These are phyloP conservation scores for Tetrahymena elliotti DNA, from an alignment of 73 alveolate species.

Conservation along the genomic window DNA sequence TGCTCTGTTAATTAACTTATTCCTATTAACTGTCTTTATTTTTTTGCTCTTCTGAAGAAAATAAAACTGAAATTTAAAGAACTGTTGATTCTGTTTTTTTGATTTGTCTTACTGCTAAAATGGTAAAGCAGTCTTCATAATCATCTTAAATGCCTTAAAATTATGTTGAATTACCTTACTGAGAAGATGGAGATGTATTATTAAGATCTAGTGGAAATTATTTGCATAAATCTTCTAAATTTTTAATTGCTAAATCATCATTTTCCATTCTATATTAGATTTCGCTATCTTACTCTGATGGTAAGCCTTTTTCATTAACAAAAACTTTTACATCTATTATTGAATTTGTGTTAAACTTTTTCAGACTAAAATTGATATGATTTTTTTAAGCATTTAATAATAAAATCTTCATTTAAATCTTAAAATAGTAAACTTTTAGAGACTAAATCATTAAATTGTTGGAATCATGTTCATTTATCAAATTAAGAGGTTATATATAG, in stretches of 20 bases:
- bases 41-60: neutral
- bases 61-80: neutral
- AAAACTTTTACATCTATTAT: neutral
- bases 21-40: too few relatives aligned
- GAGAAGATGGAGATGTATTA: neutral
- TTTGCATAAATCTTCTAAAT: neutral
- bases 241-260: neutral
- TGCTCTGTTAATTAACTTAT: too few relatives aligned
- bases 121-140: neutral
- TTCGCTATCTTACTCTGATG: neutral
- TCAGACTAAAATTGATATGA: neutral
- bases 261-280: neutral
- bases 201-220: neutral
- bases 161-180: neutral
- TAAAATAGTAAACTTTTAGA: neutral
- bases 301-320: neutral
- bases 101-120: neutral
- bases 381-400: neutral
- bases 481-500: neutral
- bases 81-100: neutral
- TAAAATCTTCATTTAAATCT: neutral
- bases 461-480: neutral
- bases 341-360: neutral
- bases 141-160: neutral
- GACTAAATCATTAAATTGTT: neutral